These are phyloP conservation scores for Fusarium sp. DNA, from an alignment of 2,329 filamentous ascomycete genomes.

Conservation along the genomic window DNA sequence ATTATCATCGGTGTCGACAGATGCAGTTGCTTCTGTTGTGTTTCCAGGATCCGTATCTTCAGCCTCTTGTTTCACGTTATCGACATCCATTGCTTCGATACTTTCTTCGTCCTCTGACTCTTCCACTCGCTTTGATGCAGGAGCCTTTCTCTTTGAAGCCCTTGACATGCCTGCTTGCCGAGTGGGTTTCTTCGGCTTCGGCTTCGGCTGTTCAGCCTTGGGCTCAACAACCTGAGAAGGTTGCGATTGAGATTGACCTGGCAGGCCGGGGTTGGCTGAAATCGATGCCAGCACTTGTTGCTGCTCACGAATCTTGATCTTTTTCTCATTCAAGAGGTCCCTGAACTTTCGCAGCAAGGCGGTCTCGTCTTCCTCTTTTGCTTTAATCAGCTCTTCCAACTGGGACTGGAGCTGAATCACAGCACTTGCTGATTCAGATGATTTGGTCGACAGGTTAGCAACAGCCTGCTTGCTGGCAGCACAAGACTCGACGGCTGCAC, in stretches of 20 bases:
- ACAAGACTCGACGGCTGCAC: constrained; percentile 61
- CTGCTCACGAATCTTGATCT: constrained; percentile 79
- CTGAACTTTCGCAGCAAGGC: constrained; percentile 75
- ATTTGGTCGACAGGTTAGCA: constrained; percentile 53
- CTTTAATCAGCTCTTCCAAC: constrained; percentile 70
- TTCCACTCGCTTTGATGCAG: constrained; percentile 50
- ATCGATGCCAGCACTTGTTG: constrained; percentile 65
- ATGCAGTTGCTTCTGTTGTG: constrained; percentile 53
- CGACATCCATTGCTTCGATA: constrained; percentile 62
- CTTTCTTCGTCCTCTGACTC: constrained; percentile 54
- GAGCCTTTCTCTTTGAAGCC: constrained; percentile 61
- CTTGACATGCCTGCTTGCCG: constrained; percentile 51
- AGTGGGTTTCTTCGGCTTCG: constrained; percentile 38
- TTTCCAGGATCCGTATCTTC: constrained; percentile 54
- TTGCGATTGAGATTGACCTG: constrained; percentile 43
- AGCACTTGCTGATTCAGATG: constrained; percentile 61
- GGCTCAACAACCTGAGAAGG: constrained; percentile 36
- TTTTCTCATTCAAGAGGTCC: constrained; percentile 79
- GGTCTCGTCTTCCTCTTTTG: constrained; percentile 73
- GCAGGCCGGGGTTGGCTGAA: constrained; percentile 52
- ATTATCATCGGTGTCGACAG: constrained; percentile 56
- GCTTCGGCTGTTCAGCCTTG: constrained; percentile 8
- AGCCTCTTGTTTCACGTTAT: constrained; percentile 48
- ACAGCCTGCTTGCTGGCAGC: constrained; percentile 56
- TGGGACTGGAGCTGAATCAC: constrained; percentile 68